These are phyloP conservation scores for Boletus patriciae DNA, from an alignment of 768 basidiomycete species.

Conservation along the genomic window DNA sequence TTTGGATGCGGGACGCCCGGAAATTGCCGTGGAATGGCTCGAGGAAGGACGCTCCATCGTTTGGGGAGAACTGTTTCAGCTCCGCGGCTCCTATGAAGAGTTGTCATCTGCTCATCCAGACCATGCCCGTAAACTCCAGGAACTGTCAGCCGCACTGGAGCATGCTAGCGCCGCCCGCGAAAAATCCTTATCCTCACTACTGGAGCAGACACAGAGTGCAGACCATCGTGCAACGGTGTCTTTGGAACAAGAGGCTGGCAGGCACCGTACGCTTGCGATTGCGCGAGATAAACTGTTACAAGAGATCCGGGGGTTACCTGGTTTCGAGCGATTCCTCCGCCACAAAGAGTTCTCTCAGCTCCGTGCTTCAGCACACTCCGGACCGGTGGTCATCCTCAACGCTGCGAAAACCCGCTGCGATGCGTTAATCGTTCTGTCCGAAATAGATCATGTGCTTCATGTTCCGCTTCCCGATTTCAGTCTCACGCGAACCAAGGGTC, in stretches of 20 bases:
- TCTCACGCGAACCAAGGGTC: neutral
- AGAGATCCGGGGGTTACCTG: neutral
- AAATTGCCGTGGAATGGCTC: conserved; percentile 11
- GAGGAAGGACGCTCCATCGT: conserved; percentile 13
- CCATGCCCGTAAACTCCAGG: neutral
- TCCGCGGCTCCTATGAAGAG: conserved; percentile 7
- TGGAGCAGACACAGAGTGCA: neutral
- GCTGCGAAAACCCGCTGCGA: conserved; percentile 30
- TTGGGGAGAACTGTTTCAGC: conserved; percentile 15
- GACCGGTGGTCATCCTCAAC: neutral
- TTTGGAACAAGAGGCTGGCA: neutral
- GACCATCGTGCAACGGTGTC: neutral
- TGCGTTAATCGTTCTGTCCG: conserved; percentile 18
- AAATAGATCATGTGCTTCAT: neutral
- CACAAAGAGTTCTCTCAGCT: conserved; percentile 2
- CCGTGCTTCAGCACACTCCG: neutral
- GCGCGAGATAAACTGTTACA: neutral
- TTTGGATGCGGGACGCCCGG: conserved; percentile 4
- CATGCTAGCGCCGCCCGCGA: conserved; percentile 1
- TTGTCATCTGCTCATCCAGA: neutral
- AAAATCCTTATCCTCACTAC: neutral
- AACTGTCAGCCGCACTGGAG: neutral
- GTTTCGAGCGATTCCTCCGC: conserved; percentile 8
- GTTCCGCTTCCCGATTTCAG: conserved; percentile 2
- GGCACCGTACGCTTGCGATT: conserved; percentile 5